phyloP scores from a whole-genome alignment of 257 asterid genomes.

The Leptodermis oblonga region DNA sequence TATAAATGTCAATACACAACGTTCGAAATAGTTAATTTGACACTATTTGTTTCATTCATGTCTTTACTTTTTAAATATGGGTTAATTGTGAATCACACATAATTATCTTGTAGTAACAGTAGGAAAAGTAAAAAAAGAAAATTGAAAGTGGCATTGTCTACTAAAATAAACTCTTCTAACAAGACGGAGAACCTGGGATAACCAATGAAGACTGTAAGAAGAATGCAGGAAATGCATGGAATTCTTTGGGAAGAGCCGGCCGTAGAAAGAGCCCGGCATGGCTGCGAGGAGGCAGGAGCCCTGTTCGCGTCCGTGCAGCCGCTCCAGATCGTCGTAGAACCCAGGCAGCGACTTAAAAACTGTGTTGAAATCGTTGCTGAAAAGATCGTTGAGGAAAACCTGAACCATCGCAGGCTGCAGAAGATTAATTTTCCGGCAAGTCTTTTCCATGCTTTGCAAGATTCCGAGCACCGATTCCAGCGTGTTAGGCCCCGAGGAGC shows the following conservation, averaged over 20 bases:
- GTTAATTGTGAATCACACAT: too few relatives aligned
- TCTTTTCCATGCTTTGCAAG: not conserved
- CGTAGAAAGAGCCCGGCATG: not conserved
- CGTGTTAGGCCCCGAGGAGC: conserved; percentile 20
- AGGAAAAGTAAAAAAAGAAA: too few relatives aligned
- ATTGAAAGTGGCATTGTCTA: too few relatives aligned
- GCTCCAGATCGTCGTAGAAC: not conserved
- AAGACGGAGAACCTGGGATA: not conserved
- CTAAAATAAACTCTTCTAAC: too few relatives aligned
- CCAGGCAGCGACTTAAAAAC: not conserved
- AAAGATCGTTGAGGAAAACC: conserved; percentile 8
- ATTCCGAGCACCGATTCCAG: not conserved
- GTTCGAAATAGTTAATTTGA: too few relatives aligned
- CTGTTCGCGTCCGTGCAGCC: not conserved
- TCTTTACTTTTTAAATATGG: too few relatives aligned
- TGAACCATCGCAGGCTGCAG: not conserved
- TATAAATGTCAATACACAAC: too few relatives aligned
- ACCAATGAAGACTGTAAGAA: not conserved
- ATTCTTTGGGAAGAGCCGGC: not conserved
- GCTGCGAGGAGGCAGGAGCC: not conserved
- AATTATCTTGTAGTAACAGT: too few relatives aligned
- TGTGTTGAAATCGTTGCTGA: conserved; percentile 4
- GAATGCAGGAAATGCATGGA: not conserved
- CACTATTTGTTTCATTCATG: too few relatives aligned
- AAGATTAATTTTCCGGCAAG: not conserved